phyloP scores from a whole-genome alignment of 768 basidiomycete species.

The Kwoniella heveanensis region DNA sequence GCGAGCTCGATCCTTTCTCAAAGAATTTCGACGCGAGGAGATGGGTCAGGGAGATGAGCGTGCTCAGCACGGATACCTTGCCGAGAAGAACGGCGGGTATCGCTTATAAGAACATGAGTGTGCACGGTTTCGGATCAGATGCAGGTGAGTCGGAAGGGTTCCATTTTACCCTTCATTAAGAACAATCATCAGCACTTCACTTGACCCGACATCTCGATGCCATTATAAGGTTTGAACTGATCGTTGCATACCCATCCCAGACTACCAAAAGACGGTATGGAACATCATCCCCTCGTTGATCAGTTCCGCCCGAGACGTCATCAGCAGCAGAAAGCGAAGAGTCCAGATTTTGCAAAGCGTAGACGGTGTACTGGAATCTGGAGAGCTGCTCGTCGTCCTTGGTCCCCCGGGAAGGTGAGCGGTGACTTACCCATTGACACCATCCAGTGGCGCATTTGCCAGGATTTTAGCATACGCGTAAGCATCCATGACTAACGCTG shows the following conservation, averaged over 20 bases:
- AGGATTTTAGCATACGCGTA: too few species aligned
- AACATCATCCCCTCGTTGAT: slow-evolving; percentile 51
- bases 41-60: slow-evolving; percentile 55
- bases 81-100: slow-evolving; percentile 49
- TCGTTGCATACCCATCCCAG: slow-evolving; percentile 27
- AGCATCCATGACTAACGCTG: too few species aligned
- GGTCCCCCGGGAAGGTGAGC: slow-evolving; percentile 58
- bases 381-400: slow-evolving; percentile 71
- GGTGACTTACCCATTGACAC: too few species aligned
- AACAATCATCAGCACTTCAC: too few species aligned
- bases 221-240: neutral
- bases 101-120: slow-evolving; percentile 57
- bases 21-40: slow-evolving; percentile 55
- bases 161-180: too few species aligned
- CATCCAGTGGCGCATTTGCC: too few species aligned
- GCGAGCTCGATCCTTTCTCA: slow-evolving; percentile 56
- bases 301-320: slow-evolving; percentile 31
- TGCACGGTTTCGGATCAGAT: slow-evolving; percentile 52
- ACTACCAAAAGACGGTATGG: slow-evolving; percentile 59
- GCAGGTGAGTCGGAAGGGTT: slow-evolving; percentile 34
- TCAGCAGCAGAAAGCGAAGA: slow-evolving; percentile 45
- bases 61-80: slow-evolving; percentile 24
- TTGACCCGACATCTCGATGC: neutral
- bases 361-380: slow-evolving; percentile 67
- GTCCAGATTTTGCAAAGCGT: slow-evolving; percentile 65